A percentile compares a stretch with the other conserved stretches of the same genome.
These are phyloP conservation scores for Tolypocladium album DNA, from an alignment of 2,329 filamentous ascomycete species.

Conservation along the genomic window DNA sequence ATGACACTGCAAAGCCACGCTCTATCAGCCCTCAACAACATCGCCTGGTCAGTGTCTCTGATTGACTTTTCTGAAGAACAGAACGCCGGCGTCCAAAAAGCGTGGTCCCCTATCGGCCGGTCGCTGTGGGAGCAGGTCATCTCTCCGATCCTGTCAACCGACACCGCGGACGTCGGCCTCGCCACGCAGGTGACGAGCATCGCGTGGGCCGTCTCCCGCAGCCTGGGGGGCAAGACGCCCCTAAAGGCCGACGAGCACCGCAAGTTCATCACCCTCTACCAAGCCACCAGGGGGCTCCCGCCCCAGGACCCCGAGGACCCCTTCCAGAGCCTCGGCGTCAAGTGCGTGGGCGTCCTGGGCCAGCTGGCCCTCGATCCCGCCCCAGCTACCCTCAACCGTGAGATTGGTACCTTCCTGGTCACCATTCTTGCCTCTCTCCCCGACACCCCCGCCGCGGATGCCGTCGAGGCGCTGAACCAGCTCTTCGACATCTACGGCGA, in stretches of 20 bases:
- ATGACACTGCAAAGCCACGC: conserved; percentile 40
- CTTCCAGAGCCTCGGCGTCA: conserved; percentile 52
- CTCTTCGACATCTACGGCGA: conserved; percentile 59
- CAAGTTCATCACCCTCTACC: conserved; percentile 56
- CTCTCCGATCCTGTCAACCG: conserved; percentile 44
- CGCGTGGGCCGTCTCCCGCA: conserved; percentile 53
- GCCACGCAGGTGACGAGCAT: conserved; percentile 55
- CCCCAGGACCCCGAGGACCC: conserved; percentile 32
- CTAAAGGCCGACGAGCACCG: conserved; percentile 43
- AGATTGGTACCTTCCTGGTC: conserved; percentile 53
- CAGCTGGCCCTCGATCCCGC: conserved; percentile 48
- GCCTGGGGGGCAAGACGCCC: conserved; percentile 36
- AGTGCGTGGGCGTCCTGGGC: conserved; percentile 56
- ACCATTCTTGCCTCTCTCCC: conserved; percentile 41
- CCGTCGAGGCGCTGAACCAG: conserved; percentile 55
- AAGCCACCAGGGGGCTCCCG: conserved; percentile 35
- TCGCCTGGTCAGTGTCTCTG: conserved; percentile 54
- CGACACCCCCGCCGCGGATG: conserved; percentile 43
- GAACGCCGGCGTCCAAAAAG: conserved; percentile 38
- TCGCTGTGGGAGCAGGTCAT: conserved; percentile 48
- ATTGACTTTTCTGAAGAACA: conserved; percentile 46
- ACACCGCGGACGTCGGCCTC: conserved; percentile 50
- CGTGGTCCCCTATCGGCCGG: conserved; percentile 43
- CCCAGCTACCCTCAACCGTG: conserved; percentile 43
- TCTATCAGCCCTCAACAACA: conserved; percentile 53